Evolutionary conservation across 495 filamentous ascomycete genomes (phyloP), one percentile per base, ranked within the genome.

Genomic region (Aspergillus heteromorphus): DNA sequence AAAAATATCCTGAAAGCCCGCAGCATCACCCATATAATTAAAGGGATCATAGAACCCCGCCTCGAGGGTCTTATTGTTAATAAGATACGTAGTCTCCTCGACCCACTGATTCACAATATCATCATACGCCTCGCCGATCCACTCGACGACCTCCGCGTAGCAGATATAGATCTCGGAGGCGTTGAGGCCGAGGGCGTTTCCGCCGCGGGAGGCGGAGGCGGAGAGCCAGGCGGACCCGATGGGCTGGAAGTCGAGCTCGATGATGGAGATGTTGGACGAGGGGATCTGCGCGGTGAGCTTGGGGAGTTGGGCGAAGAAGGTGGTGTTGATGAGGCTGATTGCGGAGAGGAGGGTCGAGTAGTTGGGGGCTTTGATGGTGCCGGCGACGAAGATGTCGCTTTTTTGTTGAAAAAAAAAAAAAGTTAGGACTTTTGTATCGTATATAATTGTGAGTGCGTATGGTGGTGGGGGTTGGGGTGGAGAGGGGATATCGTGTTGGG

Each of bases 181-280:
- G 48, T 74, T 58, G 13, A 78, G 65, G 0, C 77, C 77, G 6
- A 79, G 62, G 11, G 72, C 65, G 48, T 79, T 80, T 40, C 69
- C 70, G 30, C 66, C 72, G 16, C 58, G 58, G 23, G 48, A 47
- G 27, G 65, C 57, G 8, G 66, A 66, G 10, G 69, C 66, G 52
- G 65, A 48, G 49, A 73, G 68, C 63, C 73, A 69, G 36, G 59
- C 54, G 17, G 70, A 60, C 20, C 76, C 75, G 48, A 81, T 71
- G 14, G 77, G 77, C 58, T 80, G 76, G 51, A 75, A 67, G 52
- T 71, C 71, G 9, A 79, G 57, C 51, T 70, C 60, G 50, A 72
- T 70, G 53, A 58, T 68, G 56, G 62, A 65, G 61, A 70, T 67
- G 51, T 69, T 65, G 53, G 59, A 56, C 14, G 51, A 16, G 19